phyloP scores from a whole-genome alignment of 2,329 filamentous ascomycete genomes.

The Neofusicoccum parvum region DNA sequence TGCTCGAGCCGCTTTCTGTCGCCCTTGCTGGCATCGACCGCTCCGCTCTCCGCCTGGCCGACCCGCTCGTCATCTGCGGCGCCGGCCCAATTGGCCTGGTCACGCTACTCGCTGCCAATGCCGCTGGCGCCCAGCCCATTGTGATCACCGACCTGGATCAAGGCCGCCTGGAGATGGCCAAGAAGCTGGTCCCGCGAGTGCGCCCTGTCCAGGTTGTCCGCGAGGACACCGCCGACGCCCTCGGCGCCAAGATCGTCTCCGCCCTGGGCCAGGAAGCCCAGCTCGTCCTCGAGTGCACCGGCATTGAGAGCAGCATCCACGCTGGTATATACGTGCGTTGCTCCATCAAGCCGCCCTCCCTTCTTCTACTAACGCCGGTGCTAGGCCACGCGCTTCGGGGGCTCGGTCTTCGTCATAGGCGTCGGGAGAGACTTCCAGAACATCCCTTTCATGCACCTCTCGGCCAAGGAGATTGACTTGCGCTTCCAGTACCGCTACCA shows the following conservation, averaged over 20 bases:
- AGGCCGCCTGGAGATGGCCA: slow-evolving; percentile 53
- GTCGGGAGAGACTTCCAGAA: slow-evolving; percentile 62
- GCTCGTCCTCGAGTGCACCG: slow-evolving; percentile 74
- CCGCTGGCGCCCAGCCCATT: slow-evolving; percentile 56
- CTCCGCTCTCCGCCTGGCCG: slow-evolving; percentile 49
- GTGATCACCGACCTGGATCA: slow-evolving; percentile 64
- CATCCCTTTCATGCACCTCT: slow-evolving; percentile 44
- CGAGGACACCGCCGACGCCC: slow-evolving; percentile 28
- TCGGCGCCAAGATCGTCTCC: slow-evolving; percentile 30
- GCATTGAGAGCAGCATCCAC: slow-evolving; percentile 74
- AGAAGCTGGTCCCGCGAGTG: slow-evolving; percentile 51
- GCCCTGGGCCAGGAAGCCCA: slow-evolving; percentile 56
- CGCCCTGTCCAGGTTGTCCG: slow-evolving; percentile 37
- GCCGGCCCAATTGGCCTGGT: slow-evolving; percentile 63
- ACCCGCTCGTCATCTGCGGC: slow-evolving; percentile 60
- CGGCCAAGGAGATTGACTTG: slow-evolving; percentile 42
- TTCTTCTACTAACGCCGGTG: not conserved
- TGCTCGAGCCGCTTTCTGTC: slow-evolving; percentile 63
- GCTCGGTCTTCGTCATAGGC: slow-evolving; percentile 75
- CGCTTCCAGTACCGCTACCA: slow-evolving; percentile 44
- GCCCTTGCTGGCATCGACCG: slow-evolving; percentile 61
- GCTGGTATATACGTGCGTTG: slow-evolving; percentile 65
- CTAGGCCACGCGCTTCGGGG: slow-evolving; percentile 65
- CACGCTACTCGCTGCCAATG: slow-evolving; percentile 58
- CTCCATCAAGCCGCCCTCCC: no score